Conservation (phyloP, 495 filamentous ascomycete species). For the Daldinia decipiens region DNA sequence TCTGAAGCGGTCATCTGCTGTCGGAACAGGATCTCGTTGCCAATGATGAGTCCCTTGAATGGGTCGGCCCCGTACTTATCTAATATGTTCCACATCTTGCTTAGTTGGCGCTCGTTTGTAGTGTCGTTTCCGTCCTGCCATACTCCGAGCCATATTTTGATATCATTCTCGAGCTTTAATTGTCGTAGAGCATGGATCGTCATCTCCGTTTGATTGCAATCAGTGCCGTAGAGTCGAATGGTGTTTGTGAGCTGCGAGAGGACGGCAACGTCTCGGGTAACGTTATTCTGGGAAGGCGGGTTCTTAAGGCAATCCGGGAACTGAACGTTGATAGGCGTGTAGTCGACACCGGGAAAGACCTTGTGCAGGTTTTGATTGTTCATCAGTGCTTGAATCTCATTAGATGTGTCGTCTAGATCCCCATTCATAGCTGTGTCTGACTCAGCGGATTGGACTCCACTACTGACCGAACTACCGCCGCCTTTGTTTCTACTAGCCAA, state of each 20-base stretch:
- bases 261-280: conserved; percentile 91
- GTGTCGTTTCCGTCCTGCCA: conserved; percentile 89
- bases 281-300: conserved; percentile 89
- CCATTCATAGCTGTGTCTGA: conserved; percentile 66
- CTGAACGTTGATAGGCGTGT: conserved; percentile 90
- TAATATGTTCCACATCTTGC: conserved; percentile 82
- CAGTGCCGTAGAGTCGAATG: conserved; percentile 91
- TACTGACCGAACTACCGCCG: conserved; percentile 4
- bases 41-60: conserved; percentile 89
- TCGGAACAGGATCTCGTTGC: conserved; percentile 93
- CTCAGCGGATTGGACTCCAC: conserved; percentile 46
- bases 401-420: conserved; percentile 76
- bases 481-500: conserved; percentile 55
- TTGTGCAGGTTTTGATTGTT: conserved; percentile 84
- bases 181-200: conserved; percentile 82
- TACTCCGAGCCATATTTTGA: conserved; percentile 96
- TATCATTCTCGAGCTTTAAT: conserved; percentile 72
- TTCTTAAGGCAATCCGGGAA: conserved; percentile 84
- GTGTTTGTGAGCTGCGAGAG: conserved; percentile 91
- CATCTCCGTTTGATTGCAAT: conserved; percentile 98
- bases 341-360: conserved; percentile 97
- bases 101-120: conserved; percentile 82
- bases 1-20: conserved; percentile 71
- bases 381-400: conserved; percentile 83
- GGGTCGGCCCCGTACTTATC: conserved; percentile 70